Conservation (phyloP, 768 basidiomycete species). For the Suillus variegatus region DNA sequence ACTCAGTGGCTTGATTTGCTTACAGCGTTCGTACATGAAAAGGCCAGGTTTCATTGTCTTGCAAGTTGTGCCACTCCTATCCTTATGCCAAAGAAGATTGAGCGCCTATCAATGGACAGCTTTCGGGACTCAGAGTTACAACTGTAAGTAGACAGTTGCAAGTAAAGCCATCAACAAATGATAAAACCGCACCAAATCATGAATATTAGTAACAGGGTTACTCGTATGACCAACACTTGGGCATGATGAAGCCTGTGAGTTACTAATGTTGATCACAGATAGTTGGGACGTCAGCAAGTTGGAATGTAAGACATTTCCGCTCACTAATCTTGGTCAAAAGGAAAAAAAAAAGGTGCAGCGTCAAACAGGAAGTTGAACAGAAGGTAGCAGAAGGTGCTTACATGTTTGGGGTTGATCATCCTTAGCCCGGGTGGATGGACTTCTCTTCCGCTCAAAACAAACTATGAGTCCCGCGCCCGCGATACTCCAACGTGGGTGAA, state of each 20-base stretch:
- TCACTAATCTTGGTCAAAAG: neutral
- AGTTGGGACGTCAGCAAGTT: neutral
- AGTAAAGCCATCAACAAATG: neutral
- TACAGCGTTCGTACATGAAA: neutral
- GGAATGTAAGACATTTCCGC: neutral
- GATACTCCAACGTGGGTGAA: neutral
- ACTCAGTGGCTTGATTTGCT: neutral
- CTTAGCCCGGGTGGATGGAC: neutral
- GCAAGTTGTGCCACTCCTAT: neutral
- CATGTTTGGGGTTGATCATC: neutral
- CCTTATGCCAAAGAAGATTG: neutral
- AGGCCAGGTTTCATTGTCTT: neutral
- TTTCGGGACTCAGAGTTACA: neutral
- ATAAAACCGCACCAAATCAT: neutral
- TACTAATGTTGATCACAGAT: neutral
- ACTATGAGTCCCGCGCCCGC: neutral
- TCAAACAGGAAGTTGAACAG: neutral
- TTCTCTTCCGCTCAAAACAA: neutral
- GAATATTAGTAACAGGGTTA: neutral
- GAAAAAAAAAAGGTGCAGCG: neutral
- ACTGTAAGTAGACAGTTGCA: neutral
- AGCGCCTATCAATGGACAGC: neutral
- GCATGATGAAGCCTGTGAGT: neutral
- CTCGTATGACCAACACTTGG: neutral
- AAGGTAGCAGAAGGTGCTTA: neutral